A percentile compares a stretch with the other conserved stretches of the same genome.
phyloP scores from a whole-genome alignment of 2,329 filamentous ascomycete species.

The Zymoseptoria brevis region DNA sequence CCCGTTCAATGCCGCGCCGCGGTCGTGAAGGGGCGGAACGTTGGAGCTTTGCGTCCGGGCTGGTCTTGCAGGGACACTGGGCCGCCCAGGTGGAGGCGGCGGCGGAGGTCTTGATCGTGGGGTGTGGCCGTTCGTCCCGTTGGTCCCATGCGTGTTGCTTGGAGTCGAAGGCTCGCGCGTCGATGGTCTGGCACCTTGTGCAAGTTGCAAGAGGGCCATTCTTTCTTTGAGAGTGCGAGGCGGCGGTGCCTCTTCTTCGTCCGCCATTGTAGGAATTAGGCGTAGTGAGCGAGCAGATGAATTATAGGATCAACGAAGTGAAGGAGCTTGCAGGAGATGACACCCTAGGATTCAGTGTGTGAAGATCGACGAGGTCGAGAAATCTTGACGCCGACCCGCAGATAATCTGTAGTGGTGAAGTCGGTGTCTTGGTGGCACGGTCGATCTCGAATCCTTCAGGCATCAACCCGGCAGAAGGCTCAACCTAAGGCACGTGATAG shows the following conservation, averaged over 20 bases:
- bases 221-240: slow-evolving; percentile 37
- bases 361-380: background rate
- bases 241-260: slow-evolving; percentile 14
- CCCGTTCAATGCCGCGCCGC: slow-evolving; percentile 27
- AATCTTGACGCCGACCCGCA: background rate
- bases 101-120: slow-evolving; percentile 20
- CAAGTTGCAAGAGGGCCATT: slow-evolving; percentile 42
- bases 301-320: background rate
- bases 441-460: background rate
- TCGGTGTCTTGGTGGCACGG: background rate
- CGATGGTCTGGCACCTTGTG: slow-evolving; percentile 35
- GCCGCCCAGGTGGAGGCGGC: slow-evolving; percentile 31
- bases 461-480: background rate
- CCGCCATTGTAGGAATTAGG: slow-evolving; percentile 15
- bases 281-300: background rate
- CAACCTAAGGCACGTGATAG: background rate
- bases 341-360: background rate
- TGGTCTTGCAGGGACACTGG: slow-evolving; percentile 23
- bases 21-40: slow-evolving; percentile 33
- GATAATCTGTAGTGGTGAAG: background rate
- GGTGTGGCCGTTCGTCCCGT: slow-evolving; percentile 21
- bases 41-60: slow-evolving; percentile 29
- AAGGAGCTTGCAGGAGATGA: background rate
- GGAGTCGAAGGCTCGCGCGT: slow-evolving; percentile 24
- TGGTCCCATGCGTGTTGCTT: slow-evolving; percentile 13